phyloP scores from a whole-genome alignment of 116 monocot genomes.

The Iris pallida region DNA sequence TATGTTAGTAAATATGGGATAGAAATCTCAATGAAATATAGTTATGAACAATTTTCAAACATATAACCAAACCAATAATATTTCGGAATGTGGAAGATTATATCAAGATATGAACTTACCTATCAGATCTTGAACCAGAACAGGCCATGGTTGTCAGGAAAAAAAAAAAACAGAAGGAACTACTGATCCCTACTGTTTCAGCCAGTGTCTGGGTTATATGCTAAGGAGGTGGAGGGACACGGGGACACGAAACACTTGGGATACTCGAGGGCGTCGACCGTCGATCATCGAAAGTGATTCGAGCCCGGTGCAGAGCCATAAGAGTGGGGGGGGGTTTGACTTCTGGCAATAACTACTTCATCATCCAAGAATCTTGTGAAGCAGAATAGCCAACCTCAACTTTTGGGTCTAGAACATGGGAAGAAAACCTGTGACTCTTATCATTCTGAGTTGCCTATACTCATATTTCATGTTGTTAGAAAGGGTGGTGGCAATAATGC shows the following conservation, averaged over 20 bases:
- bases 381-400: neutral
- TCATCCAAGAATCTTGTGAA: conserved; percentile 30
- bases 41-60: too few species aligned
- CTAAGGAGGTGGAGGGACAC: too few species aligned
- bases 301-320: conserved; percentile 14
- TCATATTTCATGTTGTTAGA: neutral
- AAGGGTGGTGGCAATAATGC: neutral
- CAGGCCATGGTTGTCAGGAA: conserved; percentile 21
- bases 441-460: neutral
- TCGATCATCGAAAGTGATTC: neutral
- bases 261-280: neutral
- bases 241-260: too few species aligned
- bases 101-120: conserved; percentile 11
- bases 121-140: conserved; percentile 31
- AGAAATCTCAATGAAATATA: too few species aligned
- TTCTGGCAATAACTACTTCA: conserved; percentile 2
- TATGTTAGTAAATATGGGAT: too few species aligned
- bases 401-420: neutral
- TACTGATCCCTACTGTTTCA: neutral
- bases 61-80: neutral
- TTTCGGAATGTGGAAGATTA: neutral
- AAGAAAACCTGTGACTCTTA: neutral
- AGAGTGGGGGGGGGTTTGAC: conserved; percentile 9
- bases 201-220: too few species aligned
- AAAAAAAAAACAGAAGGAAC: neutral